Conservation (phyloP, 169 alveolate genomes). For the Plasmodium vinckei region DNA sequence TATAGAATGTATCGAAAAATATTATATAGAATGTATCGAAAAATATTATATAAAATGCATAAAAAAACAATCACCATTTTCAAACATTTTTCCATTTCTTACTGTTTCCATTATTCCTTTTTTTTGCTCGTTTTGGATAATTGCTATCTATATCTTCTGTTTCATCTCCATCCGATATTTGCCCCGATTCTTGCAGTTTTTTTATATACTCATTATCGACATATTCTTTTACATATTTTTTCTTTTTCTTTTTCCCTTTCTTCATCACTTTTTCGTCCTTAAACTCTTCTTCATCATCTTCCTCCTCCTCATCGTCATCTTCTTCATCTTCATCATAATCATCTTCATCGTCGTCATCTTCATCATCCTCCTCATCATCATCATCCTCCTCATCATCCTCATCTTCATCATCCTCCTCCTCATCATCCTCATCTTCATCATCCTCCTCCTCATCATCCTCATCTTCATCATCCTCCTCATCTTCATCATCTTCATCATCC, state of each 20-base stretch:
- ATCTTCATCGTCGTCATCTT: slow-evolving; percentile 15
- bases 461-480: slow-evolving; percentile 33
- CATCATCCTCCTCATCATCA: slow-evolving; percentile 18
- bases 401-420: slow-evolving; percentile 3
- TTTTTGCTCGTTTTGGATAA: slow-evolving; percentile 23
- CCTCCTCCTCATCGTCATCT: neutral
- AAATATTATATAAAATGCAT: no score
- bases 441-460: slow-evolving; percentile 19
- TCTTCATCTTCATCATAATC: neutral
- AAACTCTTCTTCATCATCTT: slow-evolving; percentile 7
- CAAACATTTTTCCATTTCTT: neutral
- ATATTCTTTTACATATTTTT: slow-evolving; percentile 28
- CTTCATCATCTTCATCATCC: slow-evolving; percentile 5
- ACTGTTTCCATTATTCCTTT: slow-evolving; percentile 13
- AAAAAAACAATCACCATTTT: neutral
- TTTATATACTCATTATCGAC: slow-evolving; percentile 59
- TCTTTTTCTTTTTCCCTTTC: neutral
- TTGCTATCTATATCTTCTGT: slow-evolving; percentile 33
- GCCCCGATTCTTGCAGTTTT: slow-evolving; percentile 49
- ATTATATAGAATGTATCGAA: no score
- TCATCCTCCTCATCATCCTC: slow-evolving; percentile 5
- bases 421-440: slow-evolving; percentile 7
- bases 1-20: no score
- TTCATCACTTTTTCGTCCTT: slow-evolving; percentile 6
- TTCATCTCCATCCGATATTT: slow-evolving; percentile 53